phyloP scores from a whole-genome alignment of 2,329 filamentous ascomycete species.

The Stachybotrys chartarum region DNA sequence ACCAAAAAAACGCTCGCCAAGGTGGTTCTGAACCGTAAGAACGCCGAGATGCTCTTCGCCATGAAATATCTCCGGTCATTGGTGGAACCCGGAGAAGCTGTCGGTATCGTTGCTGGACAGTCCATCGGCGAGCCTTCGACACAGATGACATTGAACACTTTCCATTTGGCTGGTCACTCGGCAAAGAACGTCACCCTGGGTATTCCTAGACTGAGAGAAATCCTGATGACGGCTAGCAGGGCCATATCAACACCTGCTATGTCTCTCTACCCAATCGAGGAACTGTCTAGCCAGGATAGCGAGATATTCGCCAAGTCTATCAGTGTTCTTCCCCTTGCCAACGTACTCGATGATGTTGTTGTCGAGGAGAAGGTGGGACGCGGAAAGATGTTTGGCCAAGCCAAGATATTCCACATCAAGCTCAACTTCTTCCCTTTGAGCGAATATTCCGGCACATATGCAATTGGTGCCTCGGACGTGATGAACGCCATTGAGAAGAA shows the following conservation, averaged over 20 bases:
- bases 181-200: constrained; percentile 98
- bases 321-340: constrained; percentile 74
- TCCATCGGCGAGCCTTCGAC: constrained; percentile 96
- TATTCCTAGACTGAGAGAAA: constrained; percentile 95
- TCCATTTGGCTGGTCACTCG: constrained; percentile 97
- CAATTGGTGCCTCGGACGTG: constrained; percentile 72
- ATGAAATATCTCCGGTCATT: constrained; percentile 90
- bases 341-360: constrained; percentile 73
- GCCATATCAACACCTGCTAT: constrained; percentile 86
- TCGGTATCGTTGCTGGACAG: constrained; percentile 93
- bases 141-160: constrained; percentile 99
- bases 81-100: constrained; percentile 90
- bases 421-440: constrained; percentile 76
- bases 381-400: constrained; percentile 59
- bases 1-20: constrained; percentile 14
- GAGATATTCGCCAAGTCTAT: constrained; percentile 88
- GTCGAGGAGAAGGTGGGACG: constrained; percentile 75
- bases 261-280: constrained; percentile 72
- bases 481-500: constrained; percentile 71
- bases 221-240: constrained; percentile 92
- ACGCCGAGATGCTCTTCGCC: constrained; percentile 76
- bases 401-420: constrained; percentile 78
- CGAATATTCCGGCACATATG: constrained; percentile 82
- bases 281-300: constrained; percentile 60
- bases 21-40: constrained; percentile 55